Conservation (phyloP, 1,284 basidiomycete genomes). For the Fomitopsis palustris region DNA sequence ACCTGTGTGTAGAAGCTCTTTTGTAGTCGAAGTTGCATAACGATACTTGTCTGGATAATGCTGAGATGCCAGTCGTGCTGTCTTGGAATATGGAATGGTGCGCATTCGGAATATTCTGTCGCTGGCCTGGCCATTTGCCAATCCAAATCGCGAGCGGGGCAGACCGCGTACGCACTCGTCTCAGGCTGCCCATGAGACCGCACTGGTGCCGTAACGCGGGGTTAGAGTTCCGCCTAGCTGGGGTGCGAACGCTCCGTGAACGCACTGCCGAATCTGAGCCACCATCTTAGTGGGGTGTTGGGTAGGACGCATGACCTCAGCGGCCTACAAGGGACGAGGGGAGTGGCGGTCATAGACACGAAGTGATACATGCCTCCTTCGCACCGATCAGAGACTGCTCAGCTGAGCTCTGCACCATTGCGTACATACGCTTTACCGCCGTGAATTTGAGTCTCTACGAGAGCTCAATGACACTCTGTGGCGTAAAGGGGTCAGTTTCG, state of each 20-base stretch:
- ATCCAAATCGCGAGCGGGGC: not conserved
- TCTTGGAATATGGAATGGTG: too few species aligned
- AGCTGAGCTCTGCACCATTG: not conserved
- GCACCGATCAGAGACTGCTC: not conserved
- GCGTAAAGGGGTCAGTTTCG: not conserved
- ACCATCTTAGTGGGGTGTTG: not conserved
- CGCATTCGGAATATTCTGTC: too few species aligned
- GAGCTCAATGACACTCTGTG: not conserved
- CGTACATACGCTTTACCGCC: not conserved
- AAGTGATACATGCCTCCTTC: not conserved
- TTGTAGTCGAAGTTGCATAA: too few species aligned
- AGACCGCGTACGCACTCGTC: not conserved
- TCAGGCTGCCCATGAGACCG: not conserved
- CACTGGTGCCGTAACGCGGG: not conserved
- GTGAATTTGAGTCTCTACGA: not conserved
- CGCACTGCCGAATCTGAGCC: not conserved
- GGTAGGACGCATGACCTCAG: not conserved
- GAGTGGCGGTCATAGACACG: not conserved
- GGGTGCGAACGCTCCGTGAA: not conserved
- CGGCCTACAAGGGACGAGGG: too few species aligned
- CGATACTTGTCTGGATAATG: too few species aligned
- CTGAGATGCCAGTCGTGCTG: too few species aligned
- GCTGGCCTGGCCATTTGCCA: too few species aligned
- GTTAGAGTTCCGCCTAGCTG: not conserved
- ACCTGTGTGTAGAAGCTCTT: too few species aligned